Evolutionary conservation across 2,329 filamentous ascomycete genomes (phyloP), one percentile per base, ranked within the genome.

Genomic region (Trichoderma sp.): DNA sequence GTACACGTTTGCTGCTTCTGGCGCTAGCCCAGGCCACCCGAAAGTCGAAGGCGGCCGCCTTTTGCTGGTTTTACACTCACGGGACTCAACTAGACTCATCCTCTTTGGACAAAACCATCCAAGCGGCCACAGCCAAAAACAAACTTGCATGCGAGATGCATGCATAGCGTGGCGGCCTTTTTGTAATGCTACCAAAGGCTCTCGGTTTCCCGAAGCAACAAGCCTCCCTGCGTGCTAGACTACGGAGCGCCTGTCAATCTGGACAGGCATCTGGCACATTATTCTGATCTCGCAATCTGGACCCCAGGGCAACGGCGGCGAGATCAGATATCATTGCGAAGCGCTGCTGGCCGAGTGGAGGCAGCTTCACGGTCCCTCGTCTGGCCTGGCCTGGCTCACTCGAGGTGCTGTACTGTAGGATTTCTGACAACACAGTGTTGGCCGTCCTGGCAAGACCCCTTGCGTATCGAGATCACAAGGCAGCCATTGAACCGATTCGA

Each of bases 381-480:
- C 29, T 33, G 24, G 31, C 21, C 49, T 37, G 49, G 43, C 7
- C 40, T n/a, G 40, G 40, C 40, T 19, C 19, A 49, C 35, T 33
- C 55, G 29, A 66, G 37, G 37, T 66, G 0, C 37, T 43, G 40
- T 43, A 16, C 37, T 14, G 37, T 19, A 19, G 63, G 35, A 66
- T 57, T 65, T 37, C 16, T 58, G 53, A 58, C 63, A 35, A 29
- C 63, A 37, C 55, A 58, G 35, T 49, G 29, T 27, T 27, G 63
- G 55, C 55, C 49, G 35, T 43, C 35, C 24, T 19, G 31, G 55
- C 55, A 35, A 43, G 33, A 13, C 31, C 35, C 61, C 61, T 64
- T 56, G 61, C 64, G 65, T 61, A 68, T 59, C 55, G 55, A 68
- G 66, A 55, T 61, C 66, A 68, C 55, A 57, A 61, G 35, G 47